Percentiles rank a stretch among this genome's conserved stretches.
Evolutionary conservation across 345 rosid genomes (phyloP).

Genomic region (Durio zibethinus): DNA sequence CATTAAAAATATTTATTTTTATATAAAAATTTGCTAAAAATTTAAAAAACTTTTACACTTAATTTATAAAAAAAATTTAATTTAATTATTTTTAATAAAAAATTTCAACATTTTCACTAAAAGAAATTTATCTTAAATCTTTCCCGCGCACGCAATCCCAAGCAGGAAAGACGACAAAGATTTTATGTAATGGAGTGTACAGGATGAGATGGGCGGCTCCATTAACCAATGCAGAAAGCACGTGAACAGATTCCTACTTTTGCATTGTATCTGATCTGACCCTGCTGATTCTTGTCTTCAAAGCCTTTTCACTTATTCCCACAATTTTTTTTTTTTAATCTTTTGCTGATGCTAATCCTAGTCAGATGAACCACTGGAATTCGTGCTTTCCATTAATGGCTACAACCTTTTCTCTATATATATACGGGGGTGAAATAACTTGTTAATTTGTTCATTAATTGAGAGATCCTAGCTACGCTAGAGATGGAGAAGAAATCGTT

Average conservation of each 20-base stretch:
- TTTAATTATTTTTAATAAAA: no score
- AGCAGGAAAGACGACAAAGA: background rate
- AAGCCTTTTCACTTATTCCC: background rate
- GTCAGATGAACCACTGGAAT: background rate
- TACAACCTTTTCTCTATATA: background rate
- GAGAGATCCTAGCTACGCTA: background rate
- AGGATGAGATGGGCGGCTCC: background rate
- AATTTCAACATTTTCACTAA: no score
- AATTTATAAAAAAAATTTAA: no score
- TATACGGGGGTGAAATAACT: background rate
- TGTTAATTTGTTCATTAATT: background rate
- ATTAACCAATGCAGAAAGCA: background rate
- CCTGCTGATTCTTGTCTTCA: background rate
- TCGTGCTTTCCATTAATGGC: background rate
- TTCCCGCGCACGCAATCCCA: no score
- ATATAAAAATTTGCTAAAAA: no score
- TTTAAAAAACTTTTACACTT: no score
- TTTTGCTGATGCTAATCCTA: background rate
- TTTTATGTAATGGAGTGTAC: background rate
- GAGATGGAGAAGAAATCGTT: background rate
- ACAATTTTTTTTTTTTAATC: background rate
- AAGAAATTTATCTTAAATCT: no score
- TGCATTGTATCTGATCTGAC: background rate
- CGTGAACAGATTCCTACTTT: slow-evolving; percentile 2
- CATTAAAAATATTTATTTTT: no score